phyloP scores from a whole-genome alignment of 768 basidiomycete genomes.

The Tephrocybe rancida region DNA sequence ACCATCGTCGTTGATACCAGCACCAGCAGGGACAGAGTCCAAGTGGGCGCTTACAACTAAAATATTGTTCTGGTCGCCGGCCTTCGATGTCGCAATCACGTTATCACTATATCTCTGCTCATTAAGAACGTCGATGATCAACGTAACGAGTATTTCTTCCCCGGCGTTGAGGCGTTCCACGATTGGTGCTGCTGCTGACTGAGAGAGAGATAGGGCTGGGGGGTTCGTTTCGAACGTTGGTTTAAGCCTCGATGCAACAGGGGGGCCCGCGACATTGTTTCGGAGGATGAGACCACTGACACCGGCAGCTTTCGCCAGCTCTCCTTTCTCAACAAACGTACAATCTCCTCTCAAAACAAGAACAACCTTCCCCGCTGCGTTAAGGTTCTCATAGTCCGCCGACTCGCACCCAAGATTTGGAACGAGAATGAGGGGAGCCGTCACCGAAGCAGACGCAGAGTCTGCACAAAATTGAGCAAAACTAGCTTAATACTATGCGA shows the following conservation, averaged over 20 bases:
- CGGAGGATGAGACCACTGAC: slow-evolving; percentile 30
- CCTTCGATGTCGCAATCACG: slow-evolving; percentile 30
- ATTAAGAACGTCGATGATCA: slow-evolving; percentile 25
- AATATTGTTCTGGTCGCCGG: slow-evolving; percentile 29
- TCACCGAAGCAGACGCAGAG: slow-evolving; percentile 25
- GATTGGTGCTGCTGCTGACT: slow-evolving; percentile 24
- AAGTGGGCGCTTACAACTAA: slow-evolving; percentile 30
- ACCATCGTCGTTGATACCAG: slow-evolving; percentile 33
- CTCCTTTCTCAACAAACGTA: slow-evolving; percentile 27
- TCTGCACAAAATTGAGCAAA: slow-evolving; percentile 16
- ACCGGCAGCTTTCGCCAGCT: slow-evolving; percentile 25
- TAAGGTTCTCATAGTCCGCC: slow-evolving; percentile 22
- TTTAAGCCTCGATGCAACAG: slow-evolving; percentile 22
- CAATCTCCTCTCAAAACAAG: slow-evolving; percentile 31
- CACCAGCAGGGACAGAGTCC: slow-evolving; percentile 33
- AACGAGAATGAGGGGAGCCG: slow-evolving; percentile 25
- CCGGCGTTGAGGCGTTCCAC: slow-evolving; percentile 23
- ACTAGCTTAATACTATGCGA: slow-evolving; percentile 10
- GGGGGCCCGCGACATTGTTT: slow-evolving; percentile 30
- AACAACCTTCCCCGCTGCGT: slow-evolving; percentile 27
- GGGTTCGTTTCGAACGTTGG: slow-evolving; percentile 27
- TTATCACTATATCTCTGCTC: slow-evolving; percentile 28
- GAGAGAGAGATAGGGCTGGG: slow-evolving; percentile 25
- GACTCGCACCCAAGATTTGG: slow-evolving; percentile 27
- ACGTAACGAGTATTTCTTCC: slow-evolving; percentile 23